A percentile compares a stretch with the other conserved stretches of the same genome.
These are phyloP conservation scores for Sclerotinia minor DNA, from an alignment of 2,329 filamentous ascomycete genomes.

Conservation along the genomic window DNA sequence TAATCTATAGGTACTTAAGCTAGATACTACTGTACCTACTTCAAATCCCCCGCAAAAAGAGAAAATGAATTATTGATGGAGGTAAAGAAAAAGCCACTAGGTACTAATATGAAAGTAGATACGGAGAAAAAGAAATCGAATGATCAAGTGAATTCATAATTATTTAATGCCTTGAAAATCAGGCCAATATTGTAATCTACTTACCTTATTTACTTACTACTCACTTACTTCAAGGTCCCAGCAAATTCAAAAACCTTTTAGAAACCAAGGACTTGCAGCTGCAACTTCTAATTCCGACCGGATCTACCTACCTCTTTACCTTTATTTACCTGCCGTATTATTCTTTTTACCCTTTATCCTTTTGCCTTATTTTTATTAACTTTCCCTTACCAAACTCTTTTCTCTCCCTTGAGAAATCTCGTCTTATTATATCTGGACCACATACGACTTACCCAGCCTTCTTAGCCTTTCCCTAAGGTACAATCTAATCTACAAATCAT, in stretches of 20 bases:
- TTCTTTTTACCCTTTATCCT: not conserved
- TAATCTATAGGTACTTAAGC: too few relatives aligned
- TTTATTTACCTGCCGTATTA: not conserved
- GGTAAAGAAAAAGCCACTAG: too few relatives aligned
- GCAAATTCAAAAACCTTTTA: not conserved
- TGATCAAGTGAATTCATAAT: not conserved
- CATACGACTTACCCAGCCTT: not conserved
- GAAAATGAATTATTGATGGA: too few relatives aligned
- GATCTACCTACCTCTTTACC: slow-evolving; percentile 2
- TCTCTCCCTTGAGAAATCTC: not conserved
- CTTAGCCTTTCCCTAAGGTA: not conserved
- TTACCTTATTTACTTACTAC: too few relatives aligned
- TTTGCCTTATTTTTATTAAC: not conserved
- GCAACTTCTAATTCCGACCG: slow-evolving; percentile 15
- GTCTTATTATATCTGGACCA: not conserved
- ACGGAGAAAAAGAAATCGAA: not conserved
- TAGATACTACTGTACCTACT: too few relatives aligned
- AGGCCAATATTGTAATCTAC: not conserved
- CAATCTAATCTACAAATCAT: slow-evolving; percentile 6
- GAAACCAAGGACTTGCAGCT: slow-evolving; percentile 9
- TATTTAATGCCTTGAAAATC: not conserved
- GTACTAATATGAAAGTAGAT: too few relatives aligned
- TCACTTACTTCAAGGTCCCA: not conserved
- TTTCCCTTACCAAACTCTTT: not conserved
- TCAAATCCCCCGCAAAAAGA: too few relatives aligned